These are phyloP conservation scores for Saprolegnia diclina DNA, from an alignment of 352 stramenopile genomes.

Conservation along the genomic window DNA sequence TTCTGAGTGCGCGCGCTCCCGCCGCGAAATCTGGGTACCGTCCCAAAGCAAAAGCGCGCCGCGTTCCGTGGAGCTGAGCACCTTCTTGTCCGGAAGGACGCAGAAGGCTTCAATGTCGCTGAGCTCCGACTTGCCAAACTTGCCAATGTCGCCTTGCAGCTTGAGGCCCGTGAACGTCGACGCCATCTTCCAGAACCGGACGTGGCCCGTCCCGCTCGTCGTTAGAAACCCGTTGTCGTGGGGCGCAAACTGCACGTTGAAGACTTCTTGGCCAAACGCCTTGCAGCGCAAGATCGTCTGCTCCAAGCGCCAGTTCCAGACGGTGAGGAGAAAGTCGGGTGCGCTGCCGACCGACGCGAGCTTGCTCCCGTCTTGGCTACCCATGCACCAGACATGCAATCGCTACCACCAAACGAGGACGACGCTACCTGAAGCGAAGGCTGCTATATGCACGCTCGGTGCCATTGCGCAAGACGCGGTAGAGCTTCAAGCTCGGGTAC, in stretches of 20 bases:
- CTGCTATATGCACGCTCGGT: constrained; percentile 80
- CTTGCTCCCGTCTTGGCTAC: constrained; percentile 72
- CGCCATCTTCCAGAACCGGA: constrained; percentile 95
- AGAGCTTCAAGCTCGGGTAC: constrained; percentile 72
- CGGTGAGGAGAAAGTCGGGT: constrained; percentile 89
- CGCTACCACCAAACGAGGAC: not conserved
- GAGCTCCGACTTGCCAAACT: constrained; percentile 93
- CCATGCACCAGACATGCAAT: constrained; percentile 1
- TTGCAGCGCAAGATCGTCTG: constrained; percentile 88
- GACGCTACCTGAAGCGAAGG: constrained; percentile 45
- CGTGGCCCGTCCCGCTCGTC: constrained; percentile 90
- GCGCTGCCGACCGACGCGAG: constrained; percentile 81
- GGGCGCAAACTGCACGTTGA: constrained; percentile 85
- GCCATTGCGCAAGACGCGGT: constrained; percentile 69
- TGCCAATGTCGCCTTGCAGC: constrained; percentile 93
- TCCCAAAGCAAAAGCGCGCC: constrained; percentile 91
- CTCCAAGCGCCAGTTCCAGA: constrained; percentile 91
- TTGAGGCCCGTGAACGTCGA: constrained; percentile 95
- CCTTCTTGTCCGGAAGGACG: constrained; percentile 92
- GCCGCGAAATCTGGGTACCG: constrained; percentile 26
- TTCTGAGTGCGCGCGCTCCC: not conserved
- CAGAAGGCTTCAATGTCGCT: constrained; percentile 91
- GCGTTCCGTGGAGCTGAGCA: constrained; percentile 82
- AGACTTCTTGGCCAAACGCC: constrained; percentile 93
- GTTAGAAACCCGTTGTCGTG: constrained; percentile 86